Evolutionary conservation across 2,329 filamentous ascomycete species (phyloP), one percentile per base, ranked within the genome.

Genomic region (Calonectria leucothoes): DNA sequence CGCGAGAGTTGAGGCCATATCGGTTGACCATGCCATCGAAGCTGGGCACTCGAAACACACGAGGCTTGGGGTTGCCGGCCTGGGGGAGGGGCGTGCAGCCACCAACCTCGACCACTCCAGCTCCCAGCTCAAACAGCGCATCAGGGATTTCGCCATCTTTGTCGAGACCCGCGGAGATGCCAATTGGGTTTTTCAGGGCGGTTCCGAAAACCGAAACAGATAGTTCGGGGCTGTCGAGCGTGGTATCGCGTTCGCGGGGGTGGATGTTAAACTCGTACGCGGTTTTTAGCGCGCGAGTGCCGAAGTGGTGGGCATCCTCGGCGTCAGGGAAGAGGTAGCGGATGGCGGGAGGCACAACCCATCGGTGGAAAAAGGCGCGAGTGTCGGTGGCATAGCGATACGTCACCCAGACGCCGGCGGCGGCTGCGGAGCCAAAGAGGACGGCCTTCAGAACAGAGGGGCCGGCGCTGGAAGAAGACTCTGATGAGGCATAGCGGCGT

Each of bases 111-210:
- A 99, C 95, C 45, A 98, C 89, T 4, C 92, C 93, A 29, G 96
- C 93, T 37, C 97, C 97, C 4, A 98, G 87, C 10, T 93, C 95
- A 82, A 98, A 94, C 42, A 99, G 88, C 17, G 93, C 90, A 80
- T 96, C 94, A 1, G 96, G 94, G 68, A 98, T 93, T 75, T 98
- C 95, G 68, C 93, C 97, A 81, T 98, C 91, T 88, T 99, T 98
- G 87, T 98, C 97, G 52, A 99, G 92, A 12, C 97, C 97, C 6
- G 95, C 97, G n/a, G 95, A 97, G 75, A 97, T 98, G 70, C 94
- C 97, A 80, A 99, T 92, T 1, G 97, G 97, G 85, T 98, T 98
- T 80, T 91, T 88, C 59, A 99, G 86, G 5, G 87, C 89, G 74
- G 93, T 91, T 42, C 94, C 95, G 82, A 98, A 98, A 25, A 98